Evolutionary conservation across 176 grass and related monocot genomes (phyloP).

Genomic region (Ensete ventricosum): DNA sequence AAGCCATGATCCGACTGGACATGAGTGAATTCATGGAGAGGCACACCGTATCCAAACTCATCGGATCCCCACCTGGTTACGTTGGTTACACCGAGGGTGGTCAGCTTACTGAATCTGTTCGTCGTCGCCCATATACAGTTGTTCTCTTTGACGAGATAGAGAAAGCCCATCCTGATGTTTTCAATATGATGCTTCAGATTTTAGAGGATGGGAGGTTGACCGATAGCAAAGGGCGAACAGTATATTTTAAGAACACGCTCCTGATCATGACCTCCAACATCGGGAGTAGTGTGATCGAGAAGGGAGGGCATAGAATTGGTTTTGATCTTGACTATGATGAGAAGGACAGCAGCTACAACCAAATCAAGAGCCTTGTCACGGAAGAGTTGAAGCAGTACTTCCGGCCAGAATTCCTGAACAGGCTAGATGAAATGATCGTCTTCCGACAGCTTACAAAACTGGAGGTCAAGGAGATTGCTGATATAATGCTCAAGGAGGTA

Average conservation of each 20-base stretch:
- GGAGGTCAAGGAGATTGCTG: slow-evolving; percentile 93
- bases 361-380: slow-evolving; percentile 84
- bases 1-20: slow-evolving; percentile 90
- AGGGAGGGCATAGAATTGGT: slow-evolving; percentile 81
- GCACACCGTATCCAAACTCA: slow-evolving; percentile 86
- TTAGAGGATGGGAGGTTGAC: slow-evolving; percentile 89
- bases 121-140: slow-evolving; percentile 76
- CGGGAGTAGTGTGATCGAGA: slow-evolving; percentile 86
- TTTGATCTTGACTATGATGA: slow-evolving; percentile 80
- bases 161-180: slow-evolving; percentile 95
- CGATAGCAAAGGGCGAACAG: slow-evolving; percentile 82
- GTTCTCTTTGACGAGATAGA: slow-evolving; percentile 96
- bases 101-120: slow-evolving; percentile 79
- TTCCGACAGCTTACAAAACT: slow-evolving; percentile 89
- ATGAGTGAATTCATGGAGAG: slow-evolving; percentile 99
- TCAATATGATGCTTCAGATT: slow-evolving; percentile 99
- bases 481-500: slow-evolving; percentile 93
- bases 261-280: slow-evolving; percentile 93
- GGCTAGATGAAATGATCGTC: slow-evolving; percentile 94
- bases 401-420: slow-evolving; percentile 83
- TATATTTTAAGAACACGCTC: slow-evolving; percentile 87
- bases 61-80: slow-evolving; percentile 88
- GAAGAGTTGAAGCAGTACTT: slow-evolving; percentile 97
- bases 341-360: slow-evolving; percentile 88
- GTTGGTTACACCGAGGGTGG: slow-evolving; percentile 94